These are phyloP conservation scores for Moringa oleifera DNA, from an alignment of 345 rosid species.

Conservation along the genomic window DNA sequence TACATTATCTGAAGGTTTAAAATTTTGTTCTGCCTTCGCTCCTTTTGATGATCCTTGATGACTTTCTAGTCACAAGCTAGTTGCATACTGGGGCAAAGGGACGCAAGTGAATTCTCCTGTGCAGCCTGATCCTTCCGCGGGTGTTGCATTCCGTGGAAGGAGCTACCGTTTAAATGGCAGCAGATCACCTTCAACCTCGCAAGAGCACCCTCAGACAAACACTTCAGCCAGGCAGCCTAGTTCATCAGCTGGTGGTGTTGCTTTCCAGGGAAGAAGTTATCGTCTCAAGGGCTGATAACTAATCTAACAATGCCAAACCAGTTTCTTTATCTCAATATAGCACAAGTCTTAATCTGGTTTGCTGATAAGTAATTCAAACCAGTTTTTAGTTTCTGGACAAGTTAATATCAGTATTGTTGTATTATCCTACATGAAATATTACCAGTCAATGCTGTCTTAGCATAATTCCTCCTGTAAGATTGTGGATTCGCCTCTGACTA, in stretches of 20 bases:
- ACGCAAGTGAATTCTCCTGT: slow-evolving; percentile 12
- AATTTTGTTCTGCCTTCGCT: neutral
- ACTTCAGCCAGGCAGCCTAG: slow-evolving; percentile 10
- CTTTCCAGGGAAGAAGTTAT: slow-evolving; percentile 39
- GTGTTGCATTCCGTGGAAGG: slow-evolving; percentile 36
- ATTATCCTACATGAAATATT: no score
- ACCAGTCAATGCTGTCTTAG: no score
- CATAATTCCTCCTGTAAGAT: no score
- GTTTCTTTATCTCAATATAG: no score
- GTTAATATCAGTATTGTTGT: no score
- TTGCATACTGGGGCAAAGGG: slow-evolving; percentile 8
- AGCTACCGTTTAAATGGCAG: slow-evolving; percentile 31
- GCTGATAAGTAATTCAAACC: no score
- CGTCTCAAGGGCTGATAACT: slow-evolving; percentile 22
- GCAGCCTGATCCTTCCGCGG: neutral
- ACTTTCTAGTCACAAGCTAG: slow-evolving; percentile 6
- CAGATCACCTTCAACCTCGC: neutral
- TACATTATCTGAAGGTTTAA: no score
- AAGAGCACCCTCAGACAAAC: neutral
- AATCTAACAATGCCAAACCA: no score
- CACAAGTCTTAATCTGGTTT: no score
- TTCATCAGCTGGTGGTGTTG: slow-evolving; percentile 24
- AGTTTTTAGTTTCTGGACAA: no score
- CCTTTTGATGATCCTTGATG: slow-evolving; percentile 5
- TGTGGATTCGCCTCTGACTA: no score